Percentiles rank a stretch among this genome's conserved stretches.
Conservation (phyloP, 768 basidiomycete species). For the Boletus sensibilis region DNA sequence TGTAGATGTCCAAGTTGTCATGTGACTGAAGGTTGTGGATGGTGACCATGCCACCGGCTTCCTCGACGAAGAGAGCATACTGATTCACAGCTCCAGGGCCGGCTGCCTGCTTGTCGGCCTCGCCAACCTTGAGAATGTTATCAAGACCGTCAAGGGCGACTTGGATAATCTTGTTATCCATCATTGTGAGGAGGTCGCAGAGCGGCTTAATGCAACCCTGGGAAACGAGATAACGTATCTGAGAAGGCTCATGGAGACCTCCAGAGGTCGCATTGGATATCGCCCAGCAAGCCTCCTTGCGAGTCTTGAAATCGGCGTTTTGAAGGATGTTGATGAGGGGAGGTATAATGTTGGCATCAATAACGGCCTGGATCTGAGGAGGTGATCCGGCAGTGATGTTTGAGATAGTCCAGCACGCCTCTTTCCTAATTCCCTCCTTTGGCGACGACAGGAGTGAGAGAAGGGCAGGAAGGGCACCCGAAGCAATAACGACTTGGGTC, state of each 20-base stretch:
- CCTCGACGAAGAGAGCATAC: constrained; percentile 93
- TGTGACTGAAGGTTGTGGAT: constrained; percentile 99
- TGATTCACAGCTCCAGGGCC: constrained; percentile 86
- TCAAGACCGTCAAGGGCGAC: constrained; percentile 97
- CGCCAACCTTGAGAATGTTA: constrained; percentile 97
- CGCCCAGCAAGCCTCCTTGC: constrained; percentile 99
- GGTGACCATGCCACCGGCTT: constrained; percentile 97
- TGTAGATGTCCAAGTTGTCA: constrained; percentile 99
- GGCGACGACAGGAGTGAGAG: constrained; percentile 91
- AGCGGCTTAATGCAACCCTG: constrained; percentile 99
- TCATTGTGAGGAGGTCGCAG: constrained; percentile 93
- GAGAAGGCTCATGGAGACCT: constrained; percentile 91
- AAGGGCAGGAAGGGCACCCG: constrained; percentile 93
- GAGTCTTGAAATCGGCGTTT: constrained; percentile 98
- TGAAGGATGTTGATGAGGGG: constrained; percentile 98
- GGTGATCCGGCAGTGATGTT: constrained; percentile 98
- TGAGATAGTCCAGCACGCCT: constrained; percentile 99
- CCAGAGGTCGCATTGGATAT: constrained; percentile 99
- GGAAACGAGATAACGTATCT: constrained; percentile 95
- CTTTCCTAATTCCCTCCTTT: constrained; percentile 98
- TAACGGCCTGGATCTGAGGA: constrained; percentile 94
- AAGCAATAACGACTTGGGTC: constrained; percentile 98
- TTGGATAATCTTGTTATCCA: constrained; percentile 99
- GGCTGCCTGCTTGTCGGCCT: constrained; percentile 82
- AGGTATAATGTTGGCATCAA: constrained; percentile 97